Evolutionary conservation across 805 yeast genomes (phyloP), one percentile per base, ranked within the genome.

Genomic region (Starmerella bacillaris): DNA sequence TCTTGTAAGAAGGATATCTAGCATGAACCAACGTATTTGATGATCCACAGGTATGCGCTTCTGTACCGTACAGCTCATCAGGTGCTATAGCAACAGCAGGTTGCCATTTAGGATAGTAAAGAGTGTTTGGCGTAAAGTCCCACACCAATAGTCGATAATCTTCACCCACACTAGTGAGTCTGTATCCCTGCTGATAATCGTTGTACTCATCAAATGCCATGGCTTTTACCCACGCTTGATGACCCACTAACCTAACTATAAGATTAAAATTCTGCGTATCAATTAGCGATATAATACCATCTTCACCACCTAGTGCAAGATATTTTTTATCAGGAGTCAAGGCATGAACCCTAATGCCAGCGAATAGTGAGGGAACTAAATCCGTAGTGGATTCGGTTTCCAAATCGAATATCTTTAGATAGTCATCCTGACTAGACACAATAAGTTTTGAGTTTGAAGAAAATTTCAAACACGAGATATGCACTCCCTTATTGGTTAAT

Each of bases 351-450:
- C 66, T 53, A 8, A 74, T 55, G 0, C 82, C 80, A 24, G 75
- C 78, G 50, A 72, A 78, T 47, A 72, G 74, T 24, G 75, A 65
- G 3, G 78, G 70, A 22, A 70, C 52, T 1, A 74, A 57, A 44
- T 74, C 84, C 1, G 68, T 47, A 3, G 66, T 38, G 8, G 36
- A 38, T 40, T 67, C 70, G 4, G 48, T 51, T 18, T 48, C 46
- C 2, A 74, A 50, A 48, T 74, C 75, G 31, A 77, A 56, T 14
- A 77, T 45, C 31, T 77, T 56, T 18, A 73, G 55, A 40, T 65
- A 66, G 2, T 83, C 89, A 48, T 75, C 82, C 40, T 70, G 77
- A 5, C 71, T 59, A 0, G 76, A 68, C n/a, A 72, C 49, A 0
- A 72, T 67, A 5, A 68, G 35, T 4, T 67, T 31, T 22, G 59